Conservation (phyloP, 2,329 filamentous ascomycete genomes). For the Rhynchosporium graminicola region DNA sequence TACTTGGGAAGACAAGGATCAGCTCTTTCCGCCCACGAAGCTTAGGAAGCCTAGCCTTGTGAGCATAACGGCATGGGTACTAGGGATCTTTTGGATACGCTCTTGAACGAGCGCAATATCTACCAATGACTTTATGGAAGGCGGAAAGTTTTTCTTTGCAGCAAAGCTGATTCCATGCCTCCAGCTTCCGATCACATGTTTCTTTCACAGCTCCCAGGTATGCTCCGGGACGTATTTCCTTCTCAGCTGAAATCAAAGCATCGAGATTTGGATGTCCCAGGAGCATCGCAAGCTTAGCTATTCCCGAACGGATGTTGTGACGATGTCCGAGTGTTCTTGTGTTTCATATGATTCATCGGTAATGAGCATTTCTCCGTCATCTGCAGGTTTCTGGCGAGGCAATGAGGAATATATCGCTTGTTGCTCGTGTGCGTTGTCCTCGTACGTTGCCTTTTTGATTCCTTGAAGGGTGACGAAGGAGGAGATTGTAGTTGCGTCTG, state of each 20-base stretch:
- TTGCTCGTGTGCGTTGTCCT: no score
- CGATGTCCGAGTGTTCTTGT: not conserved
- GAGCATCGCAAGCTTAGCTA: not conserved
- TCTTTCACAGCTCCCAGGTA: no score
- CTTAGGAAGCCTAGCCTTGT: slow-evolving; percentile 4
- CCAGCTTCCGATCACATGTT: no score
- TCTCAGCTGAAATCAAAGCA: no score
- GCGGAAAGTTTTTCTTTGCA: no score
- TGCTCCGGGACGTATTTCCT: no score
- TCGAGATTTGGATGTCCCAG: not conserved
- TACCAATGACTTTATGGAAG: no score
- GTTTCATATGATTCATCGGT: not conserved
- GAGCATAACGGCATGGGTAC: not conserved
- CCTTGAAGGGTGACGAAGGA: no score
- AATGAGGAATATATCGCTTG: not conserved
- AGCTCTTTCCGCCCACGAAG: not conserved
- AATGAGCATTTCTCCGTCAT: not conserved
- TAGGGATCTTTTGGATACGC: not conserved
- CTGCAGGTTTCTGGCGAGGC: not conserved
- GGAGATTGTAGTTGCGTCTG: no score
- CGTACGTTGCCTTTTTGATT: no score
- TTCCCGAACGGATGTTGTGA: not conserved
- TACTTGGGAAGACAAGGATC: not conserved
- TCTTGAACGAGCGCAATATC: not conserved
- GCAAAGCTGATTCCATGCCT: no score